Conservation (phyloP, 768 basidiomycete species). For the Tylopilus intermedius region DNA sequence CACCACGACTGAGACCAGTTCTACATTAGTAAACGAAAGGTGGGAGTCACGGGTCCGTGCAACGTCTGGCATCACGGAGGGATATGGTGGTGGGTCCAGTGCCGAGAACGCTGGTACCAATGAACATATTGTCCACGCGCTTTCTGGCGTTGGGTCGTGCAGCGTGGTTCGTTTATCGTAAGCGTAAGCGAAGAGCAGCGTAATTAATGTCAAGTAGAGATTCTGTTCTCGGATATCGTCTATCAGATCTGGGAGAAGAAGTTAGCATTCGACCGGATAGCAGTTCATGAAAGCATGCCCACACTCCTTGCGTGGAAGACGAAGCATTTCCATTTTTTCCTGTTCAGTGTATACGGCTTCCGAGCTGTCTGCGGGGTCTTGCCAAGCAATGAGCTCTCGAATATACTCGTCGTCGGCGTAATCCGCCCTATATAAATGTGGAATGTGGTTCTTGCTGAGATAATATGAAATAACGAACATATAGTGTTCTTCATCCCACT, state of each 20-base stretch:
- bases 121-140: slow-evolving; percentile 77
- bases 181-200: slow-evolving; percentile 72
- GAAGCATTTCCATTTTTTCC: slow-evolving; percentile 64
- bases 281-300: slow-evolving; percentile 12
- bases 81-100: slow-evolving; percentile 64
- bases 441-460: neutral
- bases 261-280: neutral
- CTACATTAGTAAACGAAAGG: slow-evolving; percentile 35
- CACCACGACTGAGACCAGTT: slow-evolving; percentile 48
- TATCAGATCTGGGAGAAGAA: slow-evolving; percentile 53
- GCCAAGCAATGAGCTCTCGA: slow-evolving; percentile 63
- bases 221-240: slow-evolving; percentile 50
- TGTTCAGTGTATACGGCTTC: slow-evolving; percentile 60
- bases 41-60: neutral
- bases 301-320: slow-evolving; percentile 52
- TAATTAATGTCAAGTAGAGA: slow-evolving; percentile 65
- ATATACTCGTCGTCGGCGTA: slow-evolving; percentile 75
- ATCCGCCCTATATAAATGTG: slow-evolving; percentile 57
- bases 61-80: slow-evolving; percentile 12
- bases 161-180: slow-evolving; percentile 79
- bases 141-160: slow-evolving; percentile 79
- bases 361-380: slow-evolving; percentile 44
- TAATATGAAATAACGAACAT: slow-evolving; percentile 46
- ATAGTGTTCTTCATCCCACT: slow-evolving; percentile 83
- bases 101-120: slow-evolving; percentile 79